phyloP scores from a whole-genome alignment of 257 asterid genomes.

The Galeopsis tetrahit region DNA sequence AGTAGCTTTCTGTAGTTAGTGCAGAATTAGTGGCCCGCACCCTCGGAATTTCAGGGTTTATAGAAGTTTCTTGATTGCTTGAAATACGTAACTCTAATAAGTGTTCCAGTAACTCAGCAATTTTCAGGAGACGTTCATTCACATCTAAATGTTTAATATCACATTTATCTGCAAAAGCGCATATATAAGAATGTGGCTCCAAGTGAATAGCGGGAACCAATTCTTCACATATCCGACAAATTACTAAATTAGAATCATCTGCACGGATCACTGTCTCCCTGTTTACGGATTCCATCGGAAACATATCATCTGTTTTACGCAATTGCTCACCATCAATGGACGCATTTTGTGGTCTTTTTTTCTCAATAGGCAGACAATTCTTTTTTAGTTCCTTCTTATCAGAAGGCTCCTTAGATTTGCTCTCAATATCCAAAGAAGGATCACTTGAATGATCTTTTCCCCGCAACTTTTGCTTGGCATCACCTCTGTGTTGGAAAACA shows the following conservation, averaged over 20 bases:
- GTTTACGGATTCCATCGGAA: slow-evolving; percentile 47
- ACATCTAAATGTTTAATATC: slow-evolving; percentile 69
- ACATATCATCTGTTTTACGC: slow-evolving; percentile 40
- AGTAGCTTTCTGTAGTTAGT: slow-evolving; percentile 55
- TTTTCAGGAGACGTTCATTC: slow-evolving; percentile 79
- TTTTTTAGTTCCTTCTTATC: slow-evolving; percentile 43
- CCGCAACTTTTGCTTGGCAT: slow-evolving; percentile 44
- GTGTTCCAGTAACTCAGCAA: slow-evolving; percentile 86
- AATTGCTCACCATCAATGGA: slow-evolving; percentile 37
- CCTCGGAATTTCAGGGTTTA: slow-evolving; percentile 62
- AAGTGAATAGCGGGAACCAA: slow-evolving; percentile 73
- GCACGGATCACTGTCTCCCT: slow-evolving; percentile 51
- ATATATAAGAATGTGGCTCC: slow-evolving; percentile 94
- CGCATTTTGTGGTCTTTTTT: slow-evolving; percentile 38
- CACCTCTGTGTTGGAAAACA: slow-evolving; percentile 35
- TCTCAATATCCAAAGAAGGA: slow-evolving; percentile 43
- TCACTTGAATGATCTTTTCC: slow-evolving; percentile 40
- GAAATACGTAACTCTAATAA: slow-evolving; percentile 66
- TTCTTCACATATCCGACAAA: slow-evolving; percentile 97
- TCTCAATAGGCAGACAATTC: slow-evolving; percentile 39
- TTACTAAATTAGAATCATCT: slow-evolving; percentile 71
- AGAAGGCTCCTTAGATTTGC: slow-evolving; percentile 45
- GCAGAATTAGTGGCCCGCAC: slow-evolving; percentile 48
- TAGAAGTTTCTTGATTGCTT: slow-evolving; percentile 53
- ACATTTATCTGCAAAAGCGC: slow-evolving; percentile 95